Evolutionary conservation across 495 filamentous ascomycete species (phyloP).

Genomic region (Podospora pseudopauciseta): DNA sequence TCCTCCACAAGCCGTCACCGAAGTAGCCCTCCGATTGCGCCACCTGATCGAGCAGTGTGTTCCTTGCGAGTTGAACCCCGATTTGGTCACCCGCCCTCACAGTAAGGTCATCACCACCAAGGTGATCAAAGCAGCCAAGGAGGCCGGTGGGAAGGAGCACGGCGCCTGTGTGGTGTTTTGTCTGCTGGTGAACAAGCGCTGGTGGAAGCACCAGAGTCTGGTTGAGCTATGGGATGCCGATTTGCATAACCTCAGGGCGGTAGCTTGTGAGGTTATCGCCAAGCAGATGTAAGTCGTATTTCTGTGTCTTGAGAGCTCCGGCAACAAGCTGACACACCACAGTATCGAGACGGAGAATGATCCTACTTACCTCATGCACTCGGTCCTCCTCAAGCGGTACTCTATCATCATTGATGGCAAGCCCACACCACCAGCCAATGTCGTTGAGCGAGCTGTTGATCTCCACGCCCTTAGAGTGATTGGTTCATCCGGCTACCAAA

Average conservation of each 20-base stretch:
- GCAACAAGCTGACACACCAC: slow-evolving; percentile 28
- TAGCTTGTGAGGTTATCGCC: slow-evolving; percentile 92
- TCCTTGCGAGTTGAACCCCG: slow-evolving; percentile 77
- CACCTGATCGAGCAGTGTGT: slow-evolving; percentile 88
- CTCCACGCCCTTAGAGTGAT: slow-evolving; percentile 85
- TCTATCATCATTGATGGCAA: slow-evolving; percentile 70
- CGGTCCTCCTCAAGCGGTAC: slow-evolving; percentile 87
- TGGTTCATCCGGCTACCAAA: slow-evolving; percentile 90
- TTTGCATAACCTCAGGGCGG: slow-evolving; percentile 70
- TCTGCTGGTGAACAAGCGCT: slow-evolving; percentile 80
- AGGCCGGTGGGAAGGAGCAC: slow-evolving; percentile 75
- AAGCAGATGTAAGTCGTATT: slow-evolving; percentile 56
- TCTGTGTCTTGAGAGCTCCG: not conserved
- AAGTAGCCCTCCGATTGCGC: slow-evolving; percentile 80
- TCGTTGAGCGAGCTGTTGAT: slow-evolving; percentile 87
- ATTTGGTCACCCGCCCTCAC: slow-evolving; percentile 68
- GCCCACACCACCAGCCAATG: slow-evolving; percentile 73
- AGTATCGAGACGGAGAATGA: slow-evolving; percentile 77
- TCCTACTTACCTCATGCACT: slow-evolving; percentile 68
- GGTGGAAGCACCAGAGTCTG: slow-evolving; percentile 80
- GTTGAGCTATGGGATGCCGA: slow-evolving; percentile 89
- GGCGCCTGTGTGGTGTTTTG: slow-evolving; percentile 75
- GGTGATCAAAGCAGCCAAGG: slow-evolving; percentile 72
- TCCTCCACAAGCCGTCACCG: slow-evolving; percentile 69
- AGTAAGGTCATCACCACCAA: slow-evolving; percentile 75